Percentiles rank a stretch among this genome's conserved stretches.
Evolutionary conservation across 495 filamentous ascomycete genomes (phyloP).

Genomic region (Lasiosphaeriaceae sp.): DNA sequence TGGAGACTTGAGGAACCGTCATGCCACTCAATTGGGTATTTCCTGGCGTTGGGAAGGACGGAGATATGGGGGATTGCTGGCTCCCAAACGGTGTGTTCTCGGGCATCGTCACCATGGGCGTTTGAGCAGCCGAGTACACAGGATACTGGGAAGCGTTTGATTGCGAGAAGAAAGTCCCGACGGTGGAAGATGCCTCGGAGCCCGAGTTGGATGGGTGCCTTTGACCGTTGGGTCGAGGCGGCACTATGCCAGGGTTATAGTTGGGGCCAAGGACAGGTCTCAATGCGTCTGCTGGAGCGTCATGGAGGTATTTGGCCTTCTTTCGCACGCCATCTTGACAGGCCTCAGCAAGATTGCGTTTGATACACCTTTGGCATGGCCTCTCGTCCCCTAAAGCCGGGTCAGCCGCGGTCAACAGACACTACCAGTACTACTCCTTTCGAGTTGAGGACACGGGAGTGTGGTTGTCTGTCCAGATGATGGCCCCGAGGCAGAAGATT

Average conservation of each 20-base stretch:
- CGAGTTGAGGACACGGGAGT: too few relatives aligned
- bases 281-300: constrained; percentile 74
- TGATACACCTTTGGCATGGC: constrained; percentile 90
- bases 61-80: constrained; percentile 68
- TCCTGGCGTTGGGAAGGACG: constrained; percentile 51
- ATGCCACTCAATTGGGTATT: constrained; percentile 26
- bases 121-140: constrained; percentile 24
- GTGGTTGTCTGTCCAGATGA: too few relatives aligned
- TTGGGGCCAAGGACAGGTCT: constrained; percentile 53
- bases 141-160: constrained; percentile 35
- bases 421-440: too few relatives aligned
- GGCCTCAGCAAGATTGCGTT: constrained; percentile 80
- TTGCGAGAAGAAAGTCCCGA: constrained; percentile 35
- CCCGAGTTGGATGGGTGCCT: constrained; percentile 28
- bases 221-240: constrained; percentile 29
- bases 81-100: constrained; percentile 51
- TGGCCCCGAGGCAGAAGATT: background rate
- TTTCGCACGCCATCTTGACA: constrained; percentile 97
- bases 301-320: constrained; percentile 98
- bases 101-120: constrained; percentile 32
- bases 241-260: constrained; percentile 43
- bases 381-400: constrained; percentile 59
- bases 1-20: constrained; percentile 26
- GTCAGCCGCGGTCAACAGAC: background rate
- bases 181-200: constrained; percentile 31